These are phyloP conservation scores for Babesia gibsoni DNA, from an alignment of 169 alveolate species.

Conservation along the genomic window DNA sequence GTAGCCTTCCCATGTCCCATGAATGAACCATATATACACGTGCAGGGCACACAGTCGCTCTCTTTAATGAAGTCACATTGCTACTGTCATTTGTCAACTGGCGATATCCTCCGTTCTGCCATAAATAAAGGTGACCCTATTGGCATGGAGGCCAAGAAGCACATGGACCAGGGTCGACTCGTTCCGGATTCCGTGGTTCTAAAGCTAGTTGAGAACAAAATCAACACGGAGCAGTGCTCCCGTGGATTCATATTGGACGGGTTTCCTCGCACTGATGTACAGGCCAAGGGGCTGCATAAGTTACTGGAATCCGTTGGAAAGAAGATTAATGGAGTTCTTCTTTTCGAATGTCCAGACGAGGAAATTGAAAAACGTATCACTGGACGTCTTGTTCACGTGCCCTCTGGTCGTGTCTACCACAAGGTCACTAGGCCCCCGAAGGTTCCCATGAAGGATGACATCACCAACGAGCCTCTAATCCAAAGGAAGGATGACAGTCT, in stretches of 20 bases:
- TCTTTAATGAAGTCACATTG: constrained; percentile 68
- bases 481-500: constrained; percentile 66
- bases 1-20: too few species aligned
- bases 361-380: constrained; percentile 85
- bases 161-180: constrained; percentile 87
- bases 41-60: constrained; percentile 76
- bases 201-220: constrained; percentile 81
- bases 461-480: constrained; percentile 75
- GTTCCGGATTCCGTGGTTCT: constrained; percentile 89
- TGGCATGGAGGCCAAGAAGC: constrained; percentile 79
- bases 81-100: constrained; percentile 77
- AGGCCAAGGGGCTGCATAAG: constrained; percentile 82
- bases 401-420: constrained; percentile 93
- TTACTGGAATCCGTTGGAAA: constrained; percentile 63
- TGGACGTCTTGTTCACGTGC: constrained; percentile 90
- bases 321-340: constrained; percentile 78
- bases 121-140: constrained; percentile 33
- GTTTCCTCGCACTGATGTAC: constrained; percentile 90
- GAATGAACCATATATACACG: too few species aligned
- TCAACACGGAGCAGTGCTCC: constrained; percentile 83
- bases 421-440: constrained; percentile 89
- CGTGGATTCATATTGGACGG: constrained; percentile 94
- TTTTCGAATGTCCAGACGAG: constrained; percentile 86
- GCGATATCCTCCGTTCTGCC: constrained; percentile 63
- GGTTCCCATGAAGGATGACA: constrained; percentile 83